phyloP scores from a whole-genome alignment of 148 eudicot genomes.

The Silene conica region DNA sequence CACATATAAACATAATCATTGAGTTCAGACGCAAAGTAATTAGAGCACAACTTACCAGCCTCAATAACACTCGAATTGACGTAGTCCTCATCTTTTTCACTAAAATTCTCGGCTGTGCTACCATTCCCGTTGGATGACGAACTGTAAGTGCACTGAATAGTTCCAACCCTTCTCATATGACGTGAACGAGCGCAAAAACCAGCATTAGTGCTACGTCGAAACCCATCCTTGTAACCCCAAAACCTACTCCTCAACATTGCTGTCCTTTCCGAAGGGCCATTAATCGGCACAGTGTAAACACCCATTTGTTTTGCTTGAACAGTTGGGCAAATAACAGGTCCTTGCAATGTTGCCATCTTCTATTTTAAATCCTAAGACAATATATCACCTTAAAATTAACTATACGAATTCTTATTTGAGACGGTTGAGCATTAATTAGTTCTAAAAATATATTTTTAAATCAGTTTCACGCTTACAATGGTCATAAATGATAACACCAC shows the following conservation, averaged over 20 bases:
- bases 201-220: constrained; percentile 27
- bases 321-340: constrained; percentile 65
- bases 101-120: constrained; percentile 80
- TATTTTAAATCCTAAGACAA: constrained; percentile 17
- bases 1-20: not conserved
- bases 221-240: constrained; percentile 45
- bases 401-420: not conserved
- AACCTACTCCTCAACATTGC: constrained; percentile 46
- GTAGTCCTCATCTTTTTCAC: constrained; percentile 74
- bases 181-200: constrained; percentile 22
- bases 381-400: not conserved
- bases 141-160: constrained; percentile 58
- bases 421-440: too few species aligned
- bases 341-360: constrained; percentile 75
- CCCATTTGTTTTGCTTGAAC: constrained; percentile 59
- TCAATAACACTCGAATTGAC: constrained; percentile 77
- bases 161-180: constrained; percentile 32
- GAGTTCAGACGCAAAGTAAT: not conserved
- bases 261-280: constrained; percentile 36
- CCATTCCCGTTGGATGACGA: constrained; percentile 84
- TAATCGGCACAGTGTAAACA: constrained; percentile 38
- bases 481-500: not conserved
- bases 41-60: constrained; percentile 55
- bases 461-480: too few species aligned
- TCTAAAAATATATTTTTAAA: too few species aligned